Evolutionary conservation across 805 yeast species (phyloP), one percentile per base, ranked within the genome.

Genomic region (Sungouiozyma intestinalis): DNA sequence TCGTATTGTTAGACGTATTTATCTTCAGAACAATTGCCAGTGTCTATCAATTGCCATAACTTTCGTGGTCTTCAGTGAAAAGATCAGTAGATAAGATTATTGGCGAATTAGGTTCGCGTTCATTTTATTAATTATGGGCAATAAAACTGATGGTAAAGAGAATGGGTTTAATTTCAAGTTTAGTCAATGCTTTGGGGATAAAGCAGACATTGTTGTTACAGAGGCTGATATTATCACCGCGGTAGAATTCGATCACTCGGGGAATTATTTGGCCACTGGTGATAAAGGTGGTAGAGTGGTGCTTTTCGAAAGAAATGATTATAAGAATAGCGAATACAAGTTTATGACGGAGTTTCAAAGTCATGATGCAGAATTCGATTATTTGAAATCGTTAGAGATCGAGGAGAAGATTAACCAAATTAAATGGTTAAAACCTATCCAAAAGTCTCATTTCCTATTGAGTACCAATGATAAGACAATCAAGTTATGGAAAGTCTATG

Each of bases 271-370:
- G 44, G 99, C 98, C 46, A 92, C 98, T 1, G 99, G 99, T 48
- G 99, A 92, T 67, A 80, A 88, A 58, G 99, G 99, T 42, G 99
- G 99, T 21, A 76, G 99, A 49, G 97, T 92, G 35, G 99, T 92
- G 14, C 65, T 92, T 41, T 92, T 92, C 64, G 97, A 92, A 64
- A 76, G 97, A 54, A 14, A 85, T 62, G 80, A 68, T 51, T 80
- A 67, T 50, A 63, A 81, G 74, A 55, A 73, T 40, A 88, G 97
- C 64, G 98, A 94, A 64, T 94, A 92, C 67, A 79, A 86, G 57
- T 92, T 92, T 66, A 81, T 85, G 58, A 92, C 97, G 16, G 99
- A 92, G 63, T 92, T 92, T 65, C 99, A 92, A 69, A 77, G 87
- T 60, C 99, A 92, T 66, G 99, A 92, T 65, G 97, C 97, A 8